Evolutionary conservation across 169 alveolate species (phyloP).

Genomic region (Amoebophrya sp.): DNA sequence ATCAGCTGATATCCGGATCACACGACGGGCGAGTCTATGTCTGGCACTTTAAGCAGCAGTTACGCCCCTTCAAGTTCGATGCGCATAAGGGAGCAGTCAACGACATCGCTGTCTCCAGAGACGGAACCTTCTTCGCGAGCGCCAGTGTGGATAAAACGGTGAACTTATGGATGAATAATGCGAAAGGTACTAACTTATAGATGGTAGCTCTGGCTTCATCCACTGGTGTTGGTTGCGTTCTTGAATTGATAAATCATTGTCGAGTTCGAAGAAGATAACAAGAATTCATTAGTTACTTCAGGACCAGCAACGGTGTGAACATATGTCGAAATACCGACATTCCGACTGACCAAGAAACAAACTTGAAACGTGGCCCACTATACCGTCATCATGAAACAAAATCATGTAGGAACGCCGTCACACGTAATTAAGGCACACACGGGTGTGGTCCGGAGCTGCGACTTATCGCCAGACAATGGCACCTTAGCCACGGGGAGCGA

Average conservation of each 20-base stretch:
- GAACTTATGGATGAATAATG: neutral
- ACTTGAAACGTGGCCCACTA: too few relatives aligned
- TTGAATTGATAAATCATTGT: too few relatives aligned
- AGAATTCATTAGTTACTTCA: too few relatives aligned
- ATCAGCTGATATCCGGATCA: neutral
- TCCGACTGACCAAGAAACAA: too few relatives aligned
- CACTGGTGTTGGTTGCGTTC: too few relatives aligned
- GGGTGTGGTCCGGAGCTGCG: neutral
- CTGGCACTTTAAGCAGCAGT: slow-evolving; percentile 17
- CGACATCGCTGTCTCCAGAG: neutral
- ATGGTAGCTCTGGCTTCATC: too few relatives aligned
- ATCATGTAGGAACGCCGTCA: neutral
- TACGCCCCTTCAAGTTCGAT: neutral
- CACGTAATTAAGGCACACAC: slow-evolving; percentile 18
- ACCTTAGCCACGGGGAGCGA: neutral
- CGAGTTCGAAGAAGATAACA: too few relatives aligned
- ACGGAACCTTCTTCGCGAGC: neutral
- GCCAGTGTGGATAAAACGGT: neutral
- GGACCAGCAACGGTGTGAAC: too few relatives aligned
- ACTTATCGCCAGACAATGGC: neutral
- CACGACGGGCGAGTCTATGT: neutral
- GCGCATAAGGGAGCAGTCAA: neutral
- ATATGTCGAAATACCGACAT: too few relatives aligned
- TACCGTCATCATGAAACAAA: too few relatives aligned
- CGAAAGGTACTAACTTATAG: neutral